Base-by-base conservation (phyloP, 768 basidiomycete species). In the Dioszegia hungarica region DNA sequence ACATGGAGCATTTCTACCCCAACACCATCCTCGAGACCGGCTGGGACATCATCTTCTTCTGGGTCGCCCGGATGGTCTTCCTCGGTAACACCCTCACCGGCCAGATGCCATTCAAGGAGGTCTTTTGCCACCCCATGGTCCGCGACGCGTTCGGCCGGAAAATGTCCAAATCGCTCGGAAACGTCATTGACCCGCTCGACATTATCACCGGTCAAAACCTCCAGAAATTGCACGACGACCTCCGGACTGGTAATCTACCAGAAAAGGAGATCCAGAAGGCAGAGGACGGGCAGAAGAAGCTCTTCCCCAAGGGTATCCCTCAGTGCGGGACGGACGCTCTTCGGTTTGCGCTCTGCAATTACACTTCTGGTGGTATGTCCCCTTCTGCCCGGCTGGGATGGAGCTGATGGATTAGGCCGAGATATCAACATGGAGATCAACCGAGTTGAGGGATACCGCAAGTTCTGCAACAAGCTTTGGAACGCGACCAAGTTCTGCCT, bases 31-130 rank as follows among this genome's bases (percentile, higher is more conserved):
- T 98, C 28, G 95, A 98, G 79, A 99, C 95, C 0, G 95, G 95
- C 43, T 98, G 95, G 94, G 95, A 98, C 62, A 98, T 98, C 68
- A 77, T 99, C n/a, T 93, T 93, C 82, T 98, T 98, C 84, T 99
- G 95, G 95, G 94, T 98, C 6, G 93, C 95, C 15, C 87, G 95
- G 39, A 99, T 98, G 94, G 94, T 89, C 46, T 79, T 99, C 69
- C 84, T 98, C 33, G 94, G 95, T 39, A 78, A 90, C 66, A 82
- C 87, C 55, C 84, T 97, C 43, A 99, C 95, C 0, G 92, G 83
- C 25, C 77, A 88, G 68, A 83, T 99, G 80, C 95, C 95, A 1
- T 99, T 98, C 82, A 81, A 84, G 45, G 93, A 99, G 77, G 93
- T 98, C 9, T 85, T 87, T 73, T 98, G 93, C 78, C 95, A 98